Conservation (phyloP, 306 rosid species). For the Morella rubra region DNA sequence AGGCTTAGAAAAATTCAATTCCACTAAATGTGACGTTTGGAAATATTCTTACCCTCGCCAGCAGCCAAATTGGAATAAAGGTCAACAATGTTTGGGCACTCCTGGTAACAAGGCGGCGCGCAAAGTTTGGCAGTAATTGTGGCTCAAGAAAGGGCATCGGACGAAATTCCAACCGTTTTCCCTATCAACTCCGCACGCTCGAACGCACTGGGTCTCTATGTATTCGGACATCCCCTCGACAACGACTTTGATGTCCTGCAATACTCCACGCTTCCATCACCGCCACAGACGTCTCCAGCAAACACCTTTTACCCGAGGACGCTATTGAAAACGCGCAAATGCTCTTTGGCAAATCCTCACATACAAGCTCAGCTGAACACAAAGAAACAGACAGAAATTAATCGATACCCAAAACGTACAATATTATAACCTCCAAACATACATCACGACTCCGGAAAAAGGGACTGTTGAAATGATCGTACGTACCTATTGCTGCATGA, state of each 20-base stretch:
- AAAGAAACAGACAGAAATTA: background rate
- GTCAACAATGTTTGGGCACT: conserved; percentile 73
- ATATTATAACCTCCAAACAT: too few species aligned
- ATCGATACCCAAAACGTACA: background rate
- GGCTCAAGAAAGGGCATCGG: conserved; percentile 76
- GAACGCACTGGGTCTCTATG: conserved; percentile 65
- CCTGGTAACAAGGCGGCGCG: conserved; percentile 58
- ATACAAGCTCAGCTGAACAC: conserved; percentile 49
- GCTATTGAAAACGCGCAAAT: conserved; percentile 76
- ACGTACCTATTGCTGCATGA: conserved; percentile 54
- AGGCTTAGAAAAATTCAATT: too few species aligned
- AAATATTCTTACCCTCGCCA: conserved; percentile 54
- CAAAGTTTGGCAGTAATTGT: conserved; percentile 67
- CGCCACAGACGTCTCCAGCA: conserved; percentile 56
- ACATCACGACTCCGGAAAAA: too few species aligned
- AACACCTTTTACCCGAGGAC: conserved; percentile 81
- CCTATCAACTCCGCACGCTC: conserved; percentile 74
- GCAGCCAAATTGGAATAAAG: conserved; percentile 80
- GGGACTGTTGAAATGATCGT: background rate
- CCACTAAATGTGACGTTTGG: too few species aligned
- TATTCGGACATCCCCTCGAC: conserved; percentile 64
- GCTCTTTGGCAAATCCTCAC: conserved; percentile 56
- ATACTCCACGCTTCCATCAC: conserved; percentile 45
- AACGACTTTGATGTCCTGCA: conserved; percentile 74
- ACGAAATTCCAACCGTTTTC: conserved; percentile 68